A percentile compares a stretch with the other conserved stretches of the same genome.
Evolutionary conservation across 2,329 filamentous ascomycete species (phyloP).

Genomic region (Lecanicillium sp.): DNA sequence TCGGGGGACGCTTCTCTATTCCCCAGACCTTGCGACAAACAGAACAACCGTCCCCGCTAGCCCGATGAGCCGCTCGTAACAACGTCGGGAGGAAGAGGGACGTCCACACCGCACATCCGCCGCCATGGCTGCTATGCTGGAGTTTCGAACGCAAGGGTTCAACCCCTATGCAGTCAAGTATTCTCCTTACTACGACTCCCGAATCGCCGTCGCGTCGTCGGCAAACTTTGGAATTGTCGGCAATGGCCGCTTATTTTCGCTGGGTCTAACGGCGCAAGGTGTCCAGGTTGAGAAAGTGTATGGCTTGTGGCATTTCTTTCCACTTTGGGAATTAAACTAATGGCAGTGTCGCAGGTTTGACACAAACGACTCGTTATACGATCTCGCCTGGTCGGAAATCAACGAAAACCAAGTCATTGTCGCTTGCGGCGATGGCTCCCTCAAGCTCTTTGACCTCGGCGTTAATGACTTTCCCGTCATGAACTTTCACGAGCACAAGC

Average conservation of each 20-base stretch:
- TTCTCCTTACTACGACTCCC: conserved; percentile 94
- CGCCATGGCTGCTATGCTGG: conserved; percentile 64
- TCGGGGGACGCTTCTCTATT: too few species aligned
- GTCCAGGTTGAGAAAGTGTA: conserved; percentile 79
- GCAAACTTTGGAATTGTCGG: conserved; percentile 96
- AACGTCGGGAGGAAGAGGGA: not conserved
- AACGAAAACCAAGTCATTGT: conserved; percentile 91
- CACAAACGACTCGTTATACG: conserved; percentile 94
- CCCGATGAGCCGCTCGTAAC: not conserved
- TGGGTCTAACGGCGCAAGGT: conserved; percentile 75
- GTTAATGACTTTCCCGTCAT: conserved; percentile 79
- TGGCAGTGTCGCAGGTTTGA: conserved; percentile 59
- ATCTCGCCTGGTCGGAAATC: conserved; percentile 89
- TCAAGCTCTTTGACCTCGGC: conserved; percentile 87
- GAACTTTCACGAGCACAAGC: conserved; percentile 86
- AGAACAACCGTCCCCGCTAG: too few species aligned
- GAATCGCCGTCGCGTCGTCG: conserved; percentile 82
- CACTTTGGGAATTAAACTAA: not conserved
- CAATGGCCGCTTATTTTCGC: conserved; percentile 81
- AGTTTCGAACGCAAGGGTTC: conserved; percentile 87
- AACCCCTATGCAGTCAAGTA: conserved; percentile 98
- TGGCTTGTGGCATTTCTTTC: conserved; percentile 12
- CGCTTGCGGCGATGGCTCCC: conserved; percentile 84
- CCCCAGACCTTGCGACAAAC: too few species aligned
- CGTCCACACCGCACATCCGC: conserved; percentile 1